A percentile compares a stretch with the other conserved stretches of the same genome.
Conservation (phyloP, 306 rosid species). For the Quercus gilva region DNA sequence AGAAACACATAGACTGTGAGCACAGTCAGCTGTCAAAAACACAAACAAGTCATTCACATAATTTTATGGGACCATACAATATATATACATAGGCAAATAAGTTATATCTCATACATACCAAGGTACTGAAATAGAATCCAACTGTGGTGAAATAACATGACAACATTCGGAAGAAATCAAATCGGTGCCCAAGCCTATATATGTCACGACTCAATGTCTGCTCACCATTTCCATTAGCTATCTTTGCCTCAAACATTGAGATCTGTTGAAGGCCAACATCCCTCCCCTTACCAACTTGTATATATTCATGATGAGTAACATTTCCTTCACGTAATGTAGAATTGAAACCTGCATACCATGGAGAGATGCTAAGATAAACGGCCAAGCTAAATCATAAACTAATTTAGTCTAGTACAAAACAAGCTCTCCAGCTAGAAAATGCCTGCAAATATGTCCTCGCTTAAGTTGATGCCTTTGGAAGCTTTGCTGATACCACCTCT, state of each 20-base stretch:
- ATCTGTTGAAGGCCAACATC: constrained; percentile 97
- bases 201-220: constrained; percentile 96
- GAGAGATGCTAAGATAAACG: background rate
- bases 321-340: constrained; percentile 90
- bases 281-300: constrained; percentile 97
- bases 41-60: constrained; percentile 21
- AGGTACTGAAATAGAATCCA: constrained; percentile 93
- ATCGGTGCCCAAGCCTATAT: constrained; percentile 93
- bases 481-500: constrained; percentile 99
- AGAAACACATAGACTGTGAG: constrained; percentile 85
- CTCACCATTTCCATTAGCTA: constrained; percentile 93
- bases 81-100: background rate
- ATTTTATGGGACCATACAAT: constrained; percentile 6
- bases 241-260: constrained; percentile 96
- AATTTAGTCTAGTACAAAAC: background rate
- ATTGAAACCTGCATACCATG: constrained; percentile 67
- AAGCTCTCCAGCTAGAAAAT: constrained; percentile 12
- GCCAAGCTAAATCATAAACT: background rate
- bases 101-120: constrained; percentile 52
- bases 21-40: constrained; percentile 71
- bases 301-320: constrained; percentile 96
- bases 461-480: constrained; percentile 84
- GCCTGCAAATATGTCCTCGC: constrained; percentile 99
- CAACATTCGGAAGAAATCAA: constrained; percentile 92
- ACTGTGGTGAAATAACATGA: constrained; percentile 82